Evolutionary conservation across 2,329 filamentous ascomycete species (phyloP).

Genomic region (Cercospora citrullina): DNA sequence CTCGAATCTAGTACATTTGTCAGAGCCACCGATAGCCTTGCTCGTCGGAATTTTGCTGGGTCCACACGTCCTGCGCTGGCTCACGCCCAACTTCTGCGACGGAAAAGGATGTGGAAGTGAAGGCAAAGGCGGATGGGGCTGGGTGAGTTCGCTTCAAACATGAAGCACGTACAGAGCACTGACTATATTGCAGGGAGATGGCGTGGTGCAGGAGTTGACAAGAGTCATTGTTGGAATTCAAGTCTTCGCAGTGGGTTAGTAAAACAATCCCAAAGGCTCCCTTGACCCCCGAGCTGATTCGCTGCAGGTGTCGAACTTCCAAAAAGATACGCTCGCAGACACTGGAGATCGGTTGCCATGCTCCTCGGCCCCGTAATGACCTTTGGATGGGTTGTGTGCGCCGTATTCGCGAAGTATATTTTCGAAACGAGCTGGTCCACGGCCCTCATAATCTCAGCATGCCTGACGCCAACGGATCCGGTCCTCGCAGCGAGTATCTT

Average conservation of each 20-base stretch:
- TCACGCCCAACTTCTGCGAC: conserved; percentile 45
- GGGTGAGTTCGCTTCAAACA: conserved; percentile 25
- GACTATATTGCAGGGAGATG: conserved; percentile 35
- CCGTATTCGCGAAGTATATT: conserved; percentile 49
- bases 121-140: conserved; percentile 42
- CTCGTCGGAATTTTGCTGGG: conserved; percentile 49
- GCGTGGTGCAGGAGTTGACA: conserved; percentile 45
- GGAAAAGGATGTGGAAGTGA: conserved; percentile 19
- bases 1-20: conserved; percentile 44
- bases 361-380: conserved; percentile 56
- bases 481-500: conserved; percentile 57
- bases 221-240: conserved; percentile 51
- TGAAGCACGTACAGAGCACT: not conserved
- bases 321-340: conserved; percentile 50
- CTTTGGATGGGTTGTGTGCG: conserved; percentile 51
- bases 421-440: conserved; percentile 50
- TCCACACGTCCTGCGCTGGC: conserved; percentile 42
- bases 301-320: conserved; percentile 38
- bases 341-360: conserved; percentile 54
- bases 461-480: conserved; percentile 59
- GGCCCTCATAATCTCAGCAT: conserved; percentile 55
- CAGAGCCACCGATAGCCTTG: conserved; percentile 51
- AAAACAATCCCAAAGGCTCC: not conserved
- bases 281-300: conserved; percentile 13
- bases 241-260: conserved; percentile 38